These are phyloP conservation scores for Tulasnella sp. DNA, from an alignment of 768 basidiomycete genomes.

Conservation along the genomic window DNA sequence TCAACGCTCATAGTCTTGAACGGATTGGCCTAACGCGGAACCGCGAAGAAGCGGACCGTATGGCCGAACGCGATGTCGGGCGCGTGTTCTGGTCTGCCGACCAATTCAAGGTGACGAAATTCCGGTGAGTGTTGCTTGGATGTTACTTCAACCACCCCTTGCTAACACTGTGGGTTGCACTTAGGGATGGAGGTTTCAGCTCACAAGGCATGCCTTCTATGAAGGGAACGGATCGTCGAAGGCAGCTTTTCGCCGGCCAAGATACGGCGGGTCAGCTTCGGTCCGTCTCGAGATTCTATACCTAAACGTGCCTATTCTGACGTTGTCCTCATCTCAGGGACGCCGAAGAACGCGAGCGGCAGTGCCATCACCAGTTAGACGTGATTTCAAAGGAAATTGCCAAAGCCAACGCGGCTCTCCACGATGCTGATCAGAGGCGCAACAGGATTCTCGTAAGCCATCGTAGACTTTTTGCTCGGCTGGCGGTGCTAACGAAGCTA, in stretches of 20 bases:
- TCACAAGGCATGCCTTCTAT: conserved; percentile 38
- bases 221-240: conserved; percentile 30
- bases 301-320: not conserved
- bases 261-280: conserved; percentile 43
- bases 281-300: conserved; percentile 31
- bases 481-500: not conserved
- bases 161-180: not conserved
- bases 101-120: conserved; percentile 54
- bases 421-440: not conserved
- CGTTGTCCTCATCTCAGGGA: conserved; percentile 35
- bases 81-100: conserved; percentile 53
- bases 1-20: conserved; percentile 71
- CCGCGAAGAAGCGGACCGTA: conserved; percentile 56
- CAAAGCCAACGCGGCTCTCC: not conserved
- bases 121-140: conserved; percentile 40
- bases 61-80: conserved; percentile 43
- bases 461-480: not conserved
- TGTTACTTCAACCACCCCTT: not conserved
- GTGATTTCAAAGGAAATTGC: not conserved
- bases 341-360: conserved; percentile 37
- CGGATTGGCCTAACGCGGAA: conserved; percentile 53
- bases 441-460: not conserved
- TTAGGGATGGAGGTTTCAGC: conserved; percentile 61
- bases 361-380: conserved; percentile 36
- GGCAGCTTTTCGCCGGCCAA: conserved; percentile 45